These are phyloP conservation scores for Tephrocybe sp. DNA, from an alignment of 768 basidiomycete species.

Conservation along the genomic window DNA sequence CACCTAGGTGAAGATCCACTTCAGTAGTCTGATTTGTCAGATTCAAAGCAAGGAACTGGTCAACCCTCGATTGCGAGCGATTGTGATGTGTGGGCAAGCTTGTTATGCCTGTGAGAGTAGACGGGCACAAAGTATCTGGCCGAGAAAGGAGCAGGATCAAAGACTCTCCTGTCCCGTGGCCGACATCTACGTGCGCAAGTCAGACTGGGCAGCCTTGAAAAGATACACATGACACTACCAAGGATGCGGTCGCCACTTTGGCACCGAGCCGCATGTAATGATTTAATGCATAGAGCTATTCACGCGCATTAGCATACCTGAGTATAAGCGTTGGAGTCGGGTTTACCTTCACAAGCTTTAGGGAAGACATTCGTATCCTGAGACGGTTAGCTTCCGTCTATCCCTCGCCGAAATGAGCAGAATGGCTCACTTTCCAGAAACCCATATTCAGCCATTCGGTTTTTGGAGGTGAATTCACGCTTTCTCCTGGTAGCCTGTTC, in stretches of 20 bases:
- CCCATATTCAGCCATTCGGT: constrained; percentile 79
- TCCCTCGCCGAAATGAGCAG: background rate
- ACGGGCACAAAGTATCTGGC: constrained; percentile 44
- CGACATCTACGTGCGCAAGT: constrained; percentile 48
- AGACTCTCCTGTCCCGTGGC: constrained; percentile 70
- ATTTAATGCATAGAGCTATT: constrained; percentile 51
- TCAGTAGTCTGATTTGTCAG: constrained; percentile 19
- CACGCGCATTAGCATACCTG: background rate
- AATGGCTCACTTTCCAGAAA: constrained; percentile 55
- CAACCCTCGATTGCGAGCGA: constrained; percentile 44
- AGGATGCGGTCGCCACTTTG: constrained; percentile 47
- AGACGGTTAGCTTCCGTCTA: background rate
- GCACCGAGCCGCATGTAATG: constrained; percentile 43
- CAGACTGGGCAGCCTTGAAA: background rate
- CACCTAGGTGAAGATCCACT: constrained; percentile 45
- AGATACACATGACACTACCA: constrained; percentile 37
- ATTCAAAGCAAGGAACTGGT: constrained; percentile 23
- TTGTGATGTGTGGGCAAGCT: constrained; percentile 47
- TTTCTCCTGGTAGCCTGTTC: constrained; percentile 42
- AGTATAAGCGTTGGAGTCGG: background rate
- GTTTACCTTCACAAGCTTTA: constrained; percentile 57
- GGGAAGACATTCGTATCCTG: constrained; percentile 54
- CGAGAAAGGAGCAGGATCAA: constrained; percentile 53
- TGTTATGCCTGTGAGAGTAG: constrained; percentile 57
- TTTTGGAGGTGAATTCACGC: constrained; percentile 28